Base-by-base conservation (phyloP, 345 rosid species). In the Carallia brachiata region DNA sequence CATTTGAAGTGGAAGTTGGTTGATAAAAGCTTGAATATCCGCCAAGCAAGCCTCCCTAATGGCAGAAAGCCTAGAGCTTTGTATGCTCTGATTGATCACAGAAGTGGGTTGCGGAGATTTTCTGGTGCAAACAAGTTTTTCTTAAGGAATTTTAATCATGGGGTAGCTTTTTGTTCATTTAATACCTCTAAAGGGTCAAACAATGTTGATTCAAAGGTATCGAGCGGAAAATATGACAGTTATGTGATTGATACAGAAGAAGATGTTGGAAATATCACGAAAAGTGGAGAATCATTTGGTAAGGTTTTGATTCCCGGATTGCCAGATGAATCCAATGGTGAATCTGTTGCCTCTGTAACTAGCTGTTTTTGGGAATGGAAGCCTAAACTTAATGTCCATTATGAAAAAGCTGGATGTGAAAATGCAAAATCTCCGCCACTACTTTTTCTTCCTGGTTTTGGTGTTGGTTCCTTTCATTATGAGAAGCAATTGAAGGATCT, bases 391-490 rank as follows among this genome's bases (percentile, higher is more conserved):
- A 80, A 67, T 5, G 92, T 91, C 66, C 87, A 89, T 48, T 91
- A 89, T 67, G 93, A 95, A 82, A 91, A 79, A 72, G 84, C 92
- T 0, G 96, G 99, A 7, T 72, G 79, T 70, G 88, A 65, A 50
- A 95, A 91, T 69, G 63, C 82, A 63, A 82, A 81, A 52, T 89
- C 93, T 66, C 96, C 97, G 8, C 77, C 91, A 0, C 78, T 95
- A 56, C 78, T 95, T 70, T 88, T 91, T 76, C 97, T 95, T 79
- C 99, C 99, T 39, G 97, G 99, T 66, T 95, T 94, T 74, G 97
- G 99, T 61, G 97, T 92, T 64, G 97, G 99, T 83, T 85, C 97
- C 7, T 94, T 95, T 77, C 99, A 95, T 77, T 91, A 87, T 36
- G 97, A 90, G 82, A 95, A 90, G 86, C 97, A 95, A 72, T 81